phyloP scores from a whole-genome alignment of 805 yeast genomes.

The Tetrapisispora iriomotensis region DNA sequence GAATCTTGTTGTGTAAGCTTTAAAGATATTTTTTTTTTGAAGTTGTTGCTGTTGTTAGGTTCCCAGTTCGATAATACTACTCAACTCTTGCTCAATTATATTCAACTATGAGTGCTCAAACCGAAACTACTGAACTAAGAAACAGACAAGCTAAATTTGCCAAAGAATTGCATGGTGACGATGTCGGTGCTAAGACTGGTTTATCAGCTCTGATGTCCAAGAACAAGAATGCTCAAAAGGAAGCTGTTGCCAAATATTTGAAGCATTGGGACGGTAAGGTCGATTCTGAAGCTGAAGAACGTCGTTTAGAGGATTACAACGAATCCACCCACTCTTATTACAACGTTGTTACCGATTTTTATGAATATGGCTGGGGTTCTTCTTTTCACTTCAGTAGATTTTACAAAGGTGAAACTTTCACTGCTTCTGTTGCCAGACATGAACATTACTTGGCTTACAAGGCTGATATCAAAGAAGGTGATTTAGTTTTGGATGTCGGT shows the following conservation, averaged over 20 bases:
- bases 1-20: too few relatives aligned
- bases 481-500: constrained; percentile 93
- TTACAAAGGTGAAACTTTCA: constrained; percentile 86
- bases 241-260: constrained; percentile 83
- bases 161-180: constrained; percentile 75
- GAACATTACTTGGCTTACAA: constrained; percentile 89
- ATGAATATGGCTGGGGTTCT: constrained; percentile 99
- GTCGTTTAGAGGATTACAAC: constrained; percentile 77
- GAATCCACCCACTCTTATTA: constrained; percentile 90
- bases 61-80: too few relatives aligned
- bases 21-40: too few relatives aligned
- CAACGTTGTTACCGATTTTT: constrained; percentile 93
- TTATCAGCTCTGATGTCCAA: constrained; percentile 68
- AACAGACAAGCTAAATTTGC: constrained; percentile 53
- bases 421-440: constrained; percentile 93
- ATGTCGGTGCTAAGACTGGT: constrained; percentile 55
- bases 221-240: constrained; percentile 67
- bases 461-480: constrained; percentile 67
- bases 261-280: constrained; percentile 96
- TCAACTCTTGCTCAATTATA: too few relatives aligned
- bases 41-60: too few relatives aligned
- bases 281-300: constrained; percentile 55
- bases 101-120: constrained; percentile 2
- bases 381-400: constrained; percentile 95
- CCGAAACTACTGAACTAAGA: constrained; percentile 18